These are phyloP conservation scores for Dictyostelium citrinum DNA, from an alignment of 78 protist species.

Conservation along the genomic window DNA sequence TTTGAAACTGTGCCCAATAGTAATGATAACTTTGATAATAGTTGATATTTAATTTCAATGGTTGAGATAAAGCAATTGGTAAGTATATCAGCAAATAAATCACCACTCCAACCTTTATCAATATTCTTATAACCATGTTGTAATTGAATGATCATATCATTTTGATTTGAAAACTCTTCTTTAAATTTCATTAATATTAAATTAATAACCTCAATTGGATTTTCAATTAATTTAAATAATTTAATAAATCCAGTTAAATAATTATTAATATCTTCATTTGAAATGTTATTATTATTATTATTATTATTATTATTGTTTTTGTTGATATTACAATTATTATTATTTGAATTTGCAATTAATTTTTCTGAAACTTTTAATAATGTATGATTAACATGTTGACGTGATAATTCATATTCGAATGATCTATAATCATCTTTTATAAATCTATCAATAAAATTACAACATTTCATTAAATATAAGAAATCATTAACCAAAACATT, in stretches of 20 bases:
- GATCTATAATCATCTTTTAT: neutral
- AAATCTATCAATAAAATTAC: neutral
- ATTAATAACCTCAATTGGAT: neutral
- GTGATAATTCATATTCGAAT: slow-evolving; percentile 13
- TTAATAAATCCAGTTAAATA: slow-evolving; percentile 1
- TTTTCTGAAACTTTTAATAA: neutral
- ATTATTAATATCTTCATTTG: neutral
- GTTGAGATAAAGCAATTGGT: neutral
- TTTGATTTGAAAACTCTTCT: neutral
- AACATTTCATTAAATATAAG: slow-evolving; percentile 21
- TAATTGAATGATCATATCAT: neutral
- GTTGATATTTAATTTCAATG: neutral
- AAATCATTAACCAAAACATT: neutral
- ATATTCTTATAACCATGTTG: neutral
- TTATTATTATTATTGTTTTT: neutral
- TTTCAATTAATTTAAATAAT: neutral
- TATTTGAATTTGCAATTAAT: neutral
- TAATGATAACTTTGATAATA: neutral
- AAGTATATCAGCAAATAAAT: slow-evolving; percentile 11
- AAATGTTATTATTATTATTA: neutral
- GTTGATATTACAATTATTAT: too few relatives aligned
- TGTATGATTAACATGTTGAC: neutral
- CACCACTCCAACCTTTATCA: slow-evolving; percentile 24
- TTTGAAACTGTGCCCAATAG: neutral
- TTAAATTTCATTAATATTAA: neutral